A percentile compares a stretch with the other conserved stretches of the same genome.
Conservation (phyloP, 768 basidiomycete genomes). For the Boletus rufocinnamomeus region DNA sequence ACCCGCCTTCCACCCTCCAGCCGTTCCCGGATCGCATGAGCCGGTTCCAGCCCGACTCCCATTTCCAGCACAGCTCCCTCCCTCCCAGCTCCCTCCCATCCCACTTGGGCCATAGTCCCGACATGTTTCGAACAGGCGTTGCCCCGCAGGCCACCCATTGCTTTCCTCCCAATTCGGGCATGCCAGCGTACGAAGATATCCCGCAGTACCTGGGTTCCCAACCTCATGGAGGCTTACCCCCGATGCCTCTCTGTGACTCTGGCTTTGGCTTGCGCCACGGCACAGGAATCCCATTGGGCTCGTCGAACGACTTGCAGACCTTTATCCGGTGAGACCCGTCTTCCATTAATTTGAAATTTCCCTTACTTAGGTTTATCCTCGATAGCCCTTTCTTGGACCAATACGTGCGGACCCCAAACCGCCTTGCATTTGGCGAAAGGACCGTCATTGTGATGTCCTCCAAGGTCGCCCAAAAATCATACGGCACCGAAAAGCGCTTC, state of each 20-base stretch:
- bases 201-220: conserved; percentile 54
- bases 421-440: conserved; percentile 88
- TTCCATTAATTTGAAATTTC: conserved; percentile 22
- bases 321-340: conserved; percentile 65
- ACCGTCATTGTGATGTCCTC: conserved; percentile 98
- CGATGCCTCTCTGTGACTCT: conserved; percentile 64
- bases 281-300: conserved; percentile 56
- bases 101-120: conserved; percentile 52
- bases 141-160: conserved; percentile 70
- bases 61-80: conserved; percentile 48
- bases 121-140: conserved; percentile 62
- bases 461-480: conserved; percentile 96
- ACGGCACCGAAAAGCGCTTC: conserved; percentile 95
- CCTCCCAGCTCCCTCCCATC: conserved; percentile 45
- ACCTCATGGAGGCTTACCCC: conserved; percentile 56
- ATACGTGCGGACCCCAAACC: conserved; percentile 81
- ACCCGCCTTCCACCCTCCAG: conserved; percentile 52
- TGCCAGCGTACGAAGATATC: conserved; percentile 59
- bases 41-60: conserved; percentile 56
- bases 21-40: conserved; percentile 60
- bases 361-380: conserved; percentile 16
- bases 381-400: conserved; percentile 78
- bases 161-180: conserved; percentile 53
- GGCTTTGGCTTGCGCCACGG: conserved; percentile 65
- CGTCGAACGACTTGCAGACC: conserved; percentile 72